phyloP scores from a whole-genome alignment of 1,284 basidiomycete species.

The Meripilus lineatus region DNA sequence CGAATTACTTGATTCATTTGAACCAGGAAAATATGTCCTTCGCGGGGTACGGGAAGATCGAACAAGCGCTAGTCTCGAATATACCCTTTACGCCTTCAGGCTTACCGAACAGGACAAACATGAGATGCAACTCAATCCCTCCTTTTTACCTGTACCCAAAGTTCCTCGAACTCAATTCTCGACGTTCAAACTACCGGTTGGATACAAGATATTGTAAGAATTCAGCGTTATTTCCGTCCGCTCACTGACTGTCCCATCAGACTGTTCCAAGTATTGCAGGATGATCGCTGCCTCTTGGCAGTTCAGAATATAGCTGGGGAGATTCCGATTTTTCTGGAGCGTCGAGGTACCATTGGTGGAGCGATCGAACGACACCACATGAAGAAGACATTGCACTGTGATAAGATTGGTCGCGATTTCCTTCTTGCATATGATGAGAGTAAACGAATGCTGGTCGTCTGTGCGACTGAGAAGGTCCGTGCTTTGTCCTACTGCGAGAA shows the following conservation, averaged over 20 bases:
- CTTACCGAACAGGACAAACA: slow-evolving; percentile 40
- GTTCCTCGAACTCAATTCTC: slow-evolving; percentile 12
- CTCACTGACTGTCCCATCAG: slow-evolving; percentile 22
- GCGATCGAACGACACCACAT: slow-evolving; percentile 22
- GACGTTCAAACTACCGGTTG: slow-evolving; percentile 34
- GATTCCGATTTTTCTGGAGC: slow-evolving; percentile 37
- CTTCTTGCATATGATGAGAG: slow-evolving; percentile 46
- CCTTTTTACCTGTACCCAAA: slow-evolving; percentile 33
- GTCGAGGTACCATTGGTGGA: slow-evolving; percentile 23
- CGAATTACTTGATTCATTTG: not conserved
- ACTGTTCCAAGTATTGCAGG: slow-evolving; percentile 31
- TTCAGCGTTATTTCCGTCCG: not conserved
- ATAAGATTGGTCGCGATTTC: slow-evolving; percentile 40
- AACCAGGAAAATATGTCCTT: slow-evolving; percentile 13
- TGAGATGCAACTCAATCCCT: slow-evolving; percentile 32
- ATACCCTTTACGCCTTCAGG: slow-evolving; percentile 33
- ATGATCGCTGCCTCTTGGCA: slow-evolving; percentile 38
- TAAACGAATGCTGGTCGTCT: slow-evolving; percentile 41
- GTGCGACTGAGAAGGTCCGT: slow-evolving; percentile 35
- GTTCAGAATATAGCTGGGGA: slow-evolving; percentile 30
- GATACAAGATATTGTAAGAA: slow-evolving; percentile 32
- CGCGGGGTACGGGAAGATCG: slow-evolving; percentile 13
- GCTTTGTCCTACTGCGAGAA: not conserved
- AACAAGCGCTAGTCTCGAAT: slow-evolving; percentile 24
- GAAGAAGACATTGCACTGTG: slow-evolving; percentile 34